These are phyloP conservation scores for Annulohypoxylon truncatum DNA, from an alignment of 2,329 filamentous ascomycete species.

Conservation along the genomic window DNA sequence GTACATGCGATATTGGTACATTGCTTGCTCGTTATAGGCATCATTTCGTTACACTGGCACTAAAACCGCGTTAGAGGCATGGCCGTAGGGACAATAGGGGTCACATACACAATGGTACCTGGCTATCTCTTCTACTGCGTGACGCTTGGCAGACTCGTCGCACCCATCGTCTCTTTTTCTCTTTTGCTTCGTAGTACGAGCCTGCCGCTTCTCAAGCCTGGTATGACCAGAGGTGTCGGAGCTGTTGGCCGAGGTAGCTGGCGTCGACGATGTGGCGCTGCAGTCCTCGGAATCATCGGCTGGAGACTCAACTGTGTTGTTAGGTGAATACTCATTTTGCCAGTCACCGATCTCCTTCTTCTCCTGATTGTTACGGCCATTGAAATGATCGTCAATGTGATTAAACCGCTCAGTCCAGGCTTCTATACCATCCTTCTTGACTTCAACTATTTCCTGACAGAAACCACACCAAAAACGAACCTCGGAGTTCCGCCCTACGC, in stretches of 20 bases:
- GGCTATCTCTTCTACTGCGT: slow-evolving; percentile 4
- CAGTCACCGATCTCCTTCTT: slow-evolving; percentile 67
- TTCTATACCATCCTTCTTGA: slow-evolving; percentile 61
- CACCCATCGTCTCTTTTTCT: slow-evolving; percentile 42
- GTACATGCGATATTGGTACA: slow-evolving; percentile 38
- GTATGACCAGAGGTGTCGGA: background rate
- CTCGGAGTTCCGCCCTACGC: slow-evolving; percentile 73
- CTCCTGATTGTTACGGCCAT: slow-evolving; percentile 57
- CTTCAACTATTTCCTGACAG: slow-evolving; percentile 69
- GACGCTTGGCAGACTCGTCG: slow-evolving; percentile 32
- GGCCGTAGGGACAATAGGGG: background rate
- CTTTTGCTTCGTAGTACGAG: slow-evolving; percentile 32
- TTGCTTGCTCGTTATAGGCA: slow-evolving; percentile 31
- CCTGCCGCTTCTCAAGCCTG: slow-evolving; percentile 8
- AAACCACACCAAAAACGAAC: slow-evolving; percentile 89
- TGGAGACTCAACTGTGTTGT: slow-evolving; percentile 22
- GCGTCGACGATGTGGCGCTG: slow-evolving; percentile 30
- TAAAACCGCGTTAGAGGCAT: slow-evolving; percentile 30
- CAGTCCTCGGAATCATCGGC: slow-evolving; percentile 39
- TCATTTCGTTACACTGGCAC: slow-evolving; percentile 42
- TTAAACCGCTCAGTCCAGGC: slow-evolving; percentile 70
- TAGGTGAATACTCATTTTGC: slow-evolving; percentile 55
- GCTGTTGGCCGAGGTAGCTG: slow-evolving; percentile 17
- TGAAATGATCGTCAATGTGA: slow-evolving; percentile 81
- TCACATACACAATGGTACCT: slow-evolving; percentile 35